A percentile compares a stretch with the other conserved stretches of the same genome.
Evolutionary conservation across 148 eudicot species (phyloP).

Genomic region (Chenopodium album): DNA sequence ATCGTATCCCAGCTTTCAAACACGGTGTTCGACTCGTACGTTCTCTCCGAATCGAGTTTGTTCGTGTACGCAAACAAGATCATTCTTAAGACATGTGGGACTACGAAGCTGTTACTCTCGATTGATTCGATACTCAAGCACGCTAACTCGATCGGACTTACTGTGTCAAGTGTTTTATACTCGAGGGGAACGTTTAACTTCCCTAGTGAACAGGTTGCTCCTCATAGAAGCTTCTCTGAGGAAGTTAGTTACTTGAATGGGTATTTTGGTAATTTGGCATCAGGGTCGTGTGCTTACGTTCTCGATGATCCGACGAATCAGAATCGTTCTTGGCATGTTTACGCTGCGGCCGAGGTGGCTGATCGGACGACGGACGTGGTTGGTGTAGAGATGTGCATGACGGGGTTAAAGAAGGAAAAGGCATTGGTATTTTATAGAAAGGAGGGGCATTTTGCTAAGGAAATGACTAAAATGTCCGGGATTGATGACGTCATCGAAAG

Average conservation of each 20-base stretch:
- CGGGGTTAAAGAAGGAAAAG: conserved; percentile 35
- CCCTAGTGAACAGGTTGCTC: conserved; percentile 46
- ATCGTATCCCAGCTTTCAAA: conserved; percentile 52
- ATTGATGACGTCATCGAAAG: conserved; percentile 39
- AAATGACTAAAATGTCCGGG: conserved; percentile 48
- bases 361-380: conserved; percentile 20
- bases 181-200: conserved; percentile 62
- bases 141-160: conserved; percentile 41
- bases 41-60: conserved; percentile 63
- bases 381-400: conserved; percentile 52
- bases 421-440: conserved; percentile 39
- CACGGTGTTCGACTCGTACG: conserved; percentile 60
- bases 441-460: conserved; percentile 14
- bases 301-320: conserved; percentile 40
- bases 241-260: conserved; percentile 47
- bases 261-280: conserved; percentile 39
- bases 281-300: conserved; percentile 37
- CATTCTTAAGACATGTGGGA: conserved; percentile 62
- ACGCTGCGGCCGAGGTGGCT: conserved; percentile 22
- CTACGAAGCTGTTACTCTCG: conserved; percentile 51
- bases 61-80: conserved; percentile 50
- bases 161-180: conserved; percentile 47
- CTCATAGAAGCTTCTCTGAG: conserved; percentile 60
- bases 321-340: conserved; percentile 44
- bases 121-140: conserved; percentile 52